phyloP scores from a whole-genome alignment of 305 asterid species.

The Coffea humblotiana region DNA sequence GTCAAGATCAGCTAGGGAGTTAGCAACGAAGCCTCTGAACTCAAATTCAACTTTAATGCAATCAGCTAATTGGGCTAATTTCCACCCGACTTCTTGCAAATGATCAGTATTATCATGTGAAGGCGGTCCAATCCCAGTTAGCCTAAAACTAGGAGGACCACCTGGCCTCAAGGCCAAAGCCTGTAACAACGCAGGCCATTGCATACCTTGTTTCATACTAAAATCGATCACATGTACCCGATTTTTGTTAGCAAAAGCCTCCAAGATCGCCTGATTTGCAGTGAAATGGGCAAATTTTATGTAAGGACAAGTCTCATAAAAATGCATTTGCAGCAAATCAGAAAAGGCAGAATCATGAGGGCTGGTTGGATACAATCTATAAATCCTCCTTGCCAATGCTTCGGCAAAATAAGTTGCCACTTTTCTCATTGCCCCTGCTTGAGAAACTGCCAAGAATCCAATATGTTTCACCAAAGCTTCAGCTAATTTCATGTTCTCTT shows the following conservation, averaged over 20 bases:
- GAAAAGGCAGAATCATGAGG: constrained; percentile 58
- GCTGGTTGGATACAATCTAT: constrained; percentile 45
- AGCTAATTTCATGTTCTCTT: constrained; percentile 57
- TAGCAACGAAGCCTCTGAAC: constrained; percentile 69
- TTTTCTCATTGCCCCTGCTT: constrained; percentile 80
- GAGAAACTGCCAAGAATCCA: constrained; percentile 70
- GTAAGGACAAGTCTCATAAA: constrained; percentile 84
- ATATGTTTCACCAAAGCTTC: constrained; percentile 69
- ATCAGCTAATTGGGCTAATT: constrained; percentile 66
- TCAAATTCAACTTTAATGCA: constrained; percentile 67
- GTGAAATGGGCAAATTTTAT: constrained; percentile 91
- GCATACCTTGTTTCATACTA: constrained; percentile 92
- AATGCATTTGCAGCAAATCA: constrained; percentile 77
- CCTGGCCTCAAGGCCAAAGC: constrained; percentile 79
- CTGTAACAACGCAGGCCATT: constrained; percentile 89
- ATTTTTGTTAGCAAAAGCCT: constrained; percentile 60
- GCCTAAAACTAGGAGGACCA: constrained; percentile 77
- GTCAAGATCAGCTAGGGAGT: constrained; percentile 69
- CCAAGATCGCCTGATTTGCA: constrained; percentile 88
- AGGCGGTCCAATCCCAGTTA: constrained; percentile 84
- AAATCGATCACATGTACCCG: constrained; percentile 82
- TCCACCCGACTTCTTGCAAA: constrained; percentile 75
- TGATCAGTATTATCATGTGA: constrained; percentile 67
- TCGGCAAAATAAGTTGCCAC: constrained; percentile 85
- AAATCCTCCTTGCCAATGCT: constrained; percentile 72